Conservation (phyloP, 2,329 filamentous ascomycete species). For the Arthrobotrys conoides region DNA sequence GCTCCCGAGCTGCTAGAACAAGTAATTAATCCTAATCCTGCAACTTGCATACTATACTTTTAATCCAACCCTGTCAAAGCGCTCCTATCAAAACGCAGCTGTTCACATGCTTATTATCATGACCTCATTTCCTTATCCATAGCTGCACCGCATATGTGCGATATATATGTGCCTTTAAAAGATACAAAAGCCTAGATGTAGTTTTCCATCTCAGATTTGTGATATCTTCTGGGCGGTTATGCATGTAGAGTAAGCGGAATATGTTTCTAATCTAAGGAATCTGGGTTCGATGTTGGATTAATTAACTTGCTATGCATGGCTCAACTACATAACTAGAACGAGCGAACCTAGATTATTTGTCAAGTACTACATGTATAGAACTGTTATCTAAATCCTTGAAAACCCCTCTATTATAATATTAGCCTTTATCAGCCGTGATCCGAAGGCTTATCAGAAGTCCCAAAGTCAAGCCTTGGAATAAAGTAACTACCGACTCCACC, state of each 20-base stretch:
- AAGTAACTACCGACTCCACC: slow-evolving; percentile 28
- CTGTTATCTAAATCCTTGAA: not conserved
- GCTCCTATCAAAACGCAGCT: slow-evolving; percentile 46
- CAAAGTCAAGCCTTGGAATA: not conserved
- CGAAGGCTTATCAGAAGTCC: not conserved
- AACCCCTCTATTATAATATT: not conserved
- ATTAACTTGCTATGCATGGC: no score
- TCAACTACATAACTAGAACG: no score
- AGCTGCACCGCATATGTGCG: no score
- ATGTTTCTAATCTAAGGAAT: not conserved
- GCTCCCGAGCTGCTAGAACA: not conserved
- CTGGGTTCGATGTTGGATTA: no score
- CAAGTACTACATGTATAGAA: no score
- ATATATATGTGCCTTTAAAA: slow-evolving; percentile 2
- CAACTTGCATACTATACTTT: not conserved
- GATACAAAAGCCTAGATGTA: not conserved
- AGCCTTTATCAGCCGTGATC: not conserved
- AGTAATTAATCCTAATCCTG: slow-evolving; percentile 25
- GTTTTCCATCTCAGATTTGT: not conserved
- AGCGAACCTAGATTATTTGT: not conserved
- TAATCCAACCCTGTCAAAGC: slow-evolving; percentile 25
- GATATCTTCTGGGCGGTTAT: not conserved
- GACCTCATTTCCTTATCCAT: slow-evolving; percentile 23
- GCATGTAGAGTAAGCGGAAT: not conserved
- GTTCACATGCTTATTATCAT: slow-evolving; percentile 52